Evolutionary conservation across 352 stramenopile genomes (phyloP), one percentile per base, ranked within the genome.

Genomic region (Globisporangium irregulare): DNA sequence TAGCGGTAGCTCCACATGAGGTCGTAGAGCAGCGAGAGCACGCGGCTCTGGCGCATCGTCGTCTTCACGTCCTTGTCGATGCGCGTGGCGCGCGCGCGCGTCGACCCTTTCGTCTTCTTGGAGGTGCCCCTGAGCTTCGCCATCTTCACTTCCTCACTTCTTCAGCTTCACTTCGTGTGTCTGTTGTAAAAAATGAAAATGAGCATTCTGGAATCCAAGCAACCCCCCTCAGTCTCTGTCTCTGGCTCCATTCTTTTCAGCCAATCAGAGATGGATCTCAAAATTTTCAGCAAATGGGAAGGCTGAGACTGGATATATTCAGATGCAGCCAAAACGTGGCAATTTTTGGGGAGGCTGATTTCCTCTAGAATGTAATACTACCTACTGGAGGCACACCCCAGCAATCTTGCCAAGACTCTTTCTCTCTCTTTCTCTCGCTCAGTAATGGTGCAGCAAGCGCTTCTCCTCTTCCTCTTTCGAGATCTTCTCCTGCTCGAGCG

Each of bases 1-100:
- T 93, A 91, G 43, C 87, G 85, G 74, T 95, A 95, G 73, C 87
- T 95, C 85, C 87, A 94, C 79, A 94, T 90, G 66, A 93, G 43
- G 68, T 94, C 87, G 66, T 94, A 93, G 58, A 92, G 76, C 56
- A 90, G 78, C 43, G 83, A 87, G 20, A 94, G 73, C 73, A 92
- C 68, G 63, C 76, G 77, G 60, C 84, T 92, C 51, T 90, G 81
- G 67, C 80, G 73, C 55, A 80, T 76, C 70, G 81, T 89, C 36
- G 86, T 94, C 82, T 91, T 92, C 53, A 90, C 78, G 78, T 94
- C 87, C 73, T 94, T 94, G 75, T 94, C 84, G 73, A 94, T 93
- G 74, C 87, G 85, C 64, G 87, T 94, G 32, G 78, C 70, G 68
- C 85, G 87, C 76, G 80, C 78, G 61, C 27, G 51, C 10, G 41